phyloP scores from a whole-genome alignment of 148 eudicot genomes.

The Drosera capensis region DNA sequence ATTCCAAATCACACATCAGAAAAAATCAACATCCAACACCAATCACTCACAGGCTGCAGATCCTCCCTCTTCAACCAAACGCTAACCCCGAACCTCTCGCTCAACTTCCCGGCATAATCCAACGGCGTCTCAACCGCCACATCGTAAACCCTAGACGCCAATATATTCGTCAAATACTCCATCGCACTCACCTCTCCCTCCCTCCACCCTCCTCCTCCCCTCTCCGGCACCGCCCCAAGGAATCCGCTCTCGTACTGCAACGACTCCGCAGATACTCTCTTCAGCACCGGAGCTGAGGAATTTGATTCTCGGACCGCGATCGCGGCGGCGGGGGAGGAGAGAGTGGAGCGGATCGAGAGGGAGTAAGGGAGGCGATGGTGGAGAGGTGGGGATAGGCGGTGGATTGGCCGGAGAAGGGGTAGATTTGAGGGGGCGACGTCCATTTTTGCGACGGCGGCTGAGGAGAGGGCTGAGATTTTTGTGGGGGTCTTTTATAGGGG shows the following conservation, averaged over 20 bases:
- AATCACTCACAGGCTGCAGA: conserved; percentile 36
- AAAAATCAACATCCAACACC: too few relatives aligned
- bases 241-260: neutral
- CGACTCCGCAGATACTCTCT: neutral
- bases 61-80: conserved; percentile 81
- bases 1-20: too few relatives aligned
- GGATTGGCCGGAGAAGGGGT: too few relatives aligned
- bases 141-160: conserved; percentile 61
- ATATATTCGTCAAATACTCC: conserved; percentile 52
- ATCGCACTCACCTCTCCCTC: conserved; percentile 19
- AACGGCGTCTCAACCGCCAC: conserved; percentile 61
- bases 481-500: too few relatives aligned
- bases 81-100: conserved; percentile 37
- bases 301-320: too few relatives aligned
- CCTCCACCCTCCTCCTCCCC: neutral
- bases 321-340: neutral
- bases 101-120: conserved; percentile 52
- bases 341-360: too few relatives aligned
- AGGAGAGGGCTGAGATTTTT: too few relatives aligned
- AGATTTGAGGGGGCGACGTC: too few relatives aligned
- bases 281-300: too few relatives aligned
- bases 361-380: too few relatives aligned
- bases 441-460: too few relatives aligned
- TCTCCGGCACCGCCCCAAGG: neutral
- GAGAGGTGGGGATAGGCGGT: too few relatives aligned